Percentiles rank a stretch among this genome's conserved stretches.
Conservation (phyloP, 2,329 filamentous ascomycete genomes). For the Berkeleyomyces basicola region DNA sequence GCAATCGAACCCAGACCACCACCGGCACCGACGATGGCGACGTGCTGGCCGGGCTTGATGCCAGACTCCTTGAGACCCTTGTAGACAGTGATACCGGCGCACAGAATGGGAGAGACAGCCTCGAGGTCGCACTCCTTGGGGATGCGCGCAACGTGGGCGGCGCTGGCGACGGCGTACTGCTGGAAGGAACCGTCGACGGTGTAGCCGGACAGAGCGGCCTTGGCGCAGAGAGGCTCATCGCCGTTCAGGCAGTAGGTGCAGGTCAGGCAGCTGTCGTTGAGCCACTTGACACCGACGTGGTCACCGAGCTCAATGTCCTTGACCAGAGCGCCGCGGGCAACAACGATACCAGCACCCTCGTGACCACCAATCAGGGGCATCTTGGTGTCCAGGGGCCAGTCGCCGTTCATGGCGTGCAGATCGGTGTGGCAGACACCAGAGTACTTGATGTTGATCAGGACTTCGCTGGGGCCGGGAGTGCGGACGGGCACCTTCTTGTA, state of each 20-base stretch:
- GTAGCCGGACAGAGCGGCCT: conserved; percentile 69
- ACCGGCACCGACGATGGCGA: conserved; percentile 75
- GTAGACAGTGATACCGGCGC: conserved; percentile 77
- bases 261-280: conserved; percentile 70
- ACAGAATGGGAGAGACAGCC: conserved; percentile 62
- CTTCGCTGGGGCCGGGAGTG: conserved; percentile 72
- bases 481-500: conserved; percentile 73
- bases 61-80: conserved; percentile 80
- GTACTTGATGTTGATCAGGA: conserved; percentile 82
- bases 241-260: conserved; percentile 70
- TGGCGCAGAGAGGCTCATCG: conserved; percentile 69
- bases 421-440: conserved; percentile 87
- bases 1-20: conserved; percentile 68
- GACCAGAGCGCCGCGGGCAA: conserved; percentile 62
- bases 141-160: conserved; percentile 67
- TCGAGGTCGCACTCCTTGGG: conserved; percentile 63
- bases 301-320: conserved; percentile 67
- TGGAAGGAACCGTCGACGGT: conserved; percentile 89
- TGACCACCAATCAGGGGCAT: conserved; percentile 72
- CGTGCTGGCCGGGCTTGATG: conserved; percentile 53
- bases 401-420: conserved; percentile 61
- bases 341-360: conserved; percentile 66
- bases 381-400: conserved; percentile 77
- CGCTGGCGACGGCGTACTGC: conserved; percentile 79
- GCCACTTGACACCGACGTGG: conserved; percentile 79